Evolutionary conservation across 176 grass and related monocot genomes (phyloP), one percentile per base, ranked within the genome.

Genomic region (Alloteropsis semialata): DNA sequence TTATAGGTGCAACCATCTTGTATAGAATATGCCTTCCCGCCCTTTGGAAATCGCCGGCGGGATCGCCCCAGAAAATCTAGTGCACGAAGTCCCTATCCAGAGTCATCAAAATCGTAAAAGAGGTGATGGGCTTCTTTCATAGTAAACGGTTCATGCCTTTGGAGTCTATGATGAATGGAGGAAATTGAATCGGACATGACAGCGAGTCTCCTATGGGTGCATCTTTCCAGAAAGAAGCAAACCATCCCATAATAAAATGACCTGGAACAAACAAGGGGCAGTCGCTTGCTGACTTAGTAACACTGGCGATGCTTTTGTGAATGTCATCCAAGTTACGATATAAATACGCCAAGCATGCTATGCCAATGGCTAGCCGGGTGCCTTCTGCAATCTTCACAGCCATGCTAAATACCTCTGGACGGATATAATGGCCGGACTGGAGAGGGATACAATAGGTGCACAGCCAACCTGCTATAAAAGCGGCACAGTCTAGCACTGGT

Each of bases 1-100:
- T 32, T 0, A 1, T 49, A 16, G 0, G 46, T 2, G 0, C 38
- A 3, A 0, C 16, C 24, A 13, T 77, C 56, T 6, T 0, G 1
- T 21, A 77, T 21, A 3, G 5, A 11, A 12, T 61, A 1, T 2
- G n/a, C 1, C 0, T 12, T n/a, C 0, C 1, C 11, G 0, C 22
- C 11, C 2, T 25, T 11, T 2, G 65, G 38, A 15, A 69, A 69
- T 0, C 65, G 38, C 5, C 24, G 1, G 1, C 22, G 43, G 1
- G 65, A 69, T 1, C 22, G 9, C 2, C 65, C 65, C 2, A 67
- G 6, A 13, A 67, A 67, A 22, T 67, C 19, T 19, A 67, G 5
- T 11, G 21, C 13, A 1, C 21, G 21, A 5, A 43, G 4, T 7
- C 11, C 38, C 1, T 69, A 10, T 0, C 65, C 65, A 14, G 12